A percentile compares a stretch with the other conserved stretches of the same genome.
Evolutionary conservation across 2,329 filamentous ascomycete genomes (phyloP).

Genomic region (Pyricularia pennisetigena): DNA sequence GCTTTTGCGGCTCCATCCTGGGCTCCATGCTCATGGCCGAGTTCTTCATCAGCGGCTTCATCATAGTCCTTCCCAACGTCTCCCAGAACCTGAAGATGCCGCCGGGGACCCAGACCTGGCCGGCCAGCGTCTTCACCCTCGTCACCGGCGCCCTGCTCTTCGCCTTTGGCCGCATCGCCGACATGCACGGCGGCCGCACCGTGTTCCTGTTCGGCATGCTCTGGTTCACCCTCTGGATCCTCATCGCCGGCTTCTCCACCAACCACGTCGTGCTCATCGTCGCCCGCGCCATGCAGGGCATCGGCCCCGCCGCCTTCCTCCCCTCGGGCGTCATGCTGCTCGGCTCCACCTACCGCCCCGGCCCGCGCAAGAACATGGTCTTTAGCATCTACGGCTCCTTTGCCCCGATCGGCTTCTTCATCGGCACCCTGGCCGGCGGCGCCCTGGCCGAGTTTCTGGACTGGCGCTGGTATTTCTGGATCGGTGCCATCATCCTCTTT

Average conservation of each 20-base stretch:
- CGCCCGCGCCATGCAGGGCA: conserved; percentile 44
- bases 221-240: conserved; percentile 59
- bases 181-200: conserved; percentile 50
- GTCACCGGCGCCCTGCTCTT: conserved; percentile 46
- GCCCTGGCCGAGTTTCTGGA: conserved; percentile 46
- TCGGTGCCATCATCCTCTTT: conserved; percentile 38
- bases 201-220: conserved; percentile 47
- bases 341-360: conserved; percentile 58
- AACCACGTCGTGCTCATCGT: conserved; percentile 40
- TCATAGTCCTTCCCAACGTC: conserved; percentile 60
- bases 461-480: conserved; percentile 65
- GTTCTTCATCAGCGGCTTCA: conserved; percentile 70
- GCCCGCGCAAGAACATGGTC: conserved; percentile 61
- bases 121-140: conserved; percentile 47
- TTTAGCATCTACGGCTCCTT: conserved; percentile 49
- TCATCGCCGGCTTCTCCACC: conserved; percentile 50
- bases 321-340: conserved; percentile 61
- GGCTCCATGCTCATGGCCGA: conserved; percentile 56
- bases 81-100: conserved; percentile 1
- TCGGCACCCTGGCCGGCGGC: conserved; percentile 59
- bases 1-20: conserved; percentile 52
- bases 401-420: conserved; percentile 47
- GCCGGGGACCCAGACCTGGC: conserved; percentile 17
- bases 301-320: conserved; percentile 63
- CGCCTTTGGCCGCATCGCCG: conserved; percentile 48